phyloP scores from a whole-genome alignment of 331 rosid species.

The Stylosanthes scabra region DNA sequence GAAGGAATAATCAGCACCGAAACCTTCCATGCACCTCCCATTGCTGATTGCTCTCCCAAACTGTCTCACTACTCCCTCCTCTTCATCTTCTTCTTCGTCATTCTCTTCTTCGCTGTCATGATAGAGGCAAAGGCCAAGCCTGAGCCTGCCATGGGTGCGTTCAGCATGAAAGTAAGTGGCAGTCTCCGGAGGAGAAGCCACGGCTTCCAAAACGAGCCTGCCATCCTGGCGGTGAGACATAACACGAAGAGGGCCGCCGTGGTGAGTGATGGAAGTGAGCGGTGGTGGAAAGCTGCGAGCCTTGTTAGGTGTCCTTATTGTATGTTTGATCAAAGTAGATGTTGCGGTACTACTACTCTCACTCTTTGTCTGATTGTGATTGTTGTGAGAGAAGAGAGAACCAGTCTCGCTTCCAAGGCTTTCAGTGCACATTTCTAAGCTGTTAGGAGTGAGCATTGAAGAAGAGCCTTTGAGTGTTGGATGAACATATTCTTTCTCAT shows the following conservation, averaged over 20 bases:
- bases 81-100: conserved; percentile 11
- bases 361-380: too few species aligned
- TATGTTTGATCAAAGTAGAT: background rate
- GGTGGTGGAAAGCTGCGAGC: conserved; percentile 76
- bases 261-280: conserved; percentile 63
- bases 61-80: conserved; percentile 51
- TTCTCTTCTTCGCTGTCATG: conserved; percentile 34
- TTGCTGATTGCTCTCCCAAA: conserved; percentile 42
- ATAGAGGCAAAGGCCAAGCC: conserved; percentile 36
- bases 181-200: conserved; percentile 37
- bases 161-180: conserved; percentile 58
- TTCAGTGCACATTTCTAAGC: conserved; percentile 96
- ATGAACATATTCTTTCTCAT: conserved; percentile 58
- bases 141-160: conserved; percentile 79
- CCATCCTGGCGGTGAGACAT: conserved; percentile 75
- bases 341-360: too few species aligned
- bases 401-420: conserved; percentile 88
- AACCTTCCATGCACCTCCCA: conserved; percentile 64
- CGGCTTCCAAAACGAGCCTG: conserved; percentile 70
- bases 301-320: conserved; percentile 20
- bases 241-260: conserved; percentile 52
- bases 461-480: conserved; percentile 60
- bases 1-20: conserved; percentile 54
- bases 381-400: background rate
- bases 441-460: conserved; percentile 63